Conservation (phyloP, 305 asterid genomes). For the Nicotiana rustica region DNA sequence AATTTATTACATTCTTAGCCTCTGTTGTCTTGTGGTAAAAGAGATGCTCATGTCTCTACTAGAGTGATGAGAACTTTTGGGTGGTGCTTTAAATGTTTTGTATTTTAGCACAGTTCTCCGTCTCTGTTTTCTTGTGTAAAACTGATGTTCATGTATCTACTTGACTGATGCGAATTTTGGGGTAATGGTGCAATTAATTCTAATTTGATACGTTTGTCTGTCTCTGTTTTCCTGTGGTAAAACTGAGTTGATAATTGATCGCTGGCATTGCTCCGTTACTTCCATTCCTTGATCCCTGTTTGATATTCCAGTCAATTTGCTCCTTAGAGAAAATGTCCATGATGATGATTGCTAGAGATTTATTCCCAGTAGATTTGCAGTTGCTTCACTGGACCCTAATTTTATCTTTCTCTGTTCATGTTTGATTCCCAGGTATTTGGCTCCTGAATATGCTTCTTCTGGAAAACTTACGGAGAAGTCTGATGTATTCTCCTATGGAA, state of each 20-base stretch:
- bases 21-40: neutral
- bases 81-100: conserved; percentile 44
- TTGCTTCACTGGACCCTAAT: neutral
- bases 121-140: neutral
- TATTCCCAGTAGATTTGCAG: neutral
- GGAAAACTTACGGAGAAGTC: conserved; percentile 52
- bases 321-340: neutral
- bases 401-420: neutral
- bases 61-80: conserved; percentile 94
- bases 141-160: conserved; percentile 82
- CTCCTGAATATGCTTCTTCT: conserved; percentile 55
- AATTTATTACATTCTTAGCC: neutral
- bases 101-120: neutral
- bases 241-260: conserved; percentile 36
- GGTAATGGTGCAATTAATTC: conserved; percentile 49
- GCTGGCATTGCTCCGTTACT: neutral
- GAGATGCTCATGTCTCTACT: conserved; percentile 81
- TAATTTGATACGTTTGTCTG: neutral
- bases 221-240: neutral
- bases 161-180: conserved; percentile 88
- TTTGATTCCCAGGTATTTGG: conserved; percentile 42
- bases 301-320: neutral
- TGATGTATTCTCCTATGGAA: conserved; percentile 54
- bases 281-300: neutral
- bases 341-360: neutral